Conservation (phyloP, 805 yeast genomes). For the Cyberlindnera meyerae region DNA sequence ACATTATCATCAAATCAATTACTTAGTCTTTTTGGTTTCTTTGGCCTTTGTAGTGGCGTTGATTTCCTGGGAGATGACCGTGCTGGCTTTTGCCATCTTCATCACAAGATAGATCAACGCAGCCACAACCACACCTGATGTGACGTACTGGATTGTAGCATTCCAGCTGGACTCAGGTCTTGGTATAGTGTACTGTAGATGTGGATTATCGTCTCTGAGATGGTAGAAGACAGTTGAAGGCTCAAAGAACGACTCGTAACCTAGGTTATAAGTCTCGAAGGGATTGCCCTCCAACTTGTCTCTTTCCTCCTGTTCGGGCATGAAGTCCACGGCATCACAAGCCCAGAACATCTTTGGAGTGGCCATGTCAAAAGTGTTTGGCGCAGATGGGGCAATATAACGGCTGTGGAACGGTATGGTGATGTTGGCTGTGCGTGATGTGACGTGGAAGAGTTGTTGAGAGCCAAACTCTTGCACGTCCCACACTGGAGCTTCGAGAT, state of each 20-base stretch:
- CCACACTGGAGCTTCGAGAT: conserved; percentile 54
- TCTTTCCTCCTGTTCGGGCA: conserved; percentile 18
- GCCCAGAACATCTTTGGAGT: conserved; percentile 46
- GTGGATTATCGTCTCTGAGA: conserved; percentile 14
- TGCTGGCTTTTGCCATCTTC: too few relatives aligned
- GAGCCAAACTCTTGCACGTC: conserved; percentile 42
- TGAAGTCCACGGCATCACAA: conserved; percentile 33
- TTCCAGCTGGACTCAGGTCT: conserved; percentile 32
- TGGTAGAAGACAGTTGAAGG: conserved; percentile 40
- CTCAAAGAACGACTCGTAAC: conserved; percentile 44
- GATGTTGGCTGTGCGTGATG: conserved; percentile 20
- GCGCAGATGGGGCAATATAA: conserved; percentile 37
- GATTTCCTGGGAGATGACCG: too few relatives aligned
- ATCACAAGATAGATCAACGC: conserved; percentile 27
- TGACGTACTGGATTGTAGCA: conserved; percentile 29
- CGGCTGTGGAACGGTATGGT: conserved; percentile 48
- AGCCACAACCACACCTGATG: conserved; percentile 30
- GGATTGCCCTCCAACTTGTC: conserved; percentile 29
- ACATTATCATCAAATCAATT: too few relatives aligned
- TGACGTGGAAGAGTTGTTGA: conserved; percentile 35
- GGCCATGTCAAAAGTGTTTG: conserved; percentile 21
- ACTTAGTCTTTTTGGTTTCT: conserved; percentile 4
- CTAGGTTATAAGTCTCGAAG: conserved; percentile 36
- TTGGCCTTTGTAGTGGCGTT: too few relatives aligned
- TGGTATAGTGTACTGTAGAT: conserved; percentile 35